phyloP scores from a whole-genome alignment of 1,284 basidiomycete species.

The Ceratobasidium sp. region DNA sequence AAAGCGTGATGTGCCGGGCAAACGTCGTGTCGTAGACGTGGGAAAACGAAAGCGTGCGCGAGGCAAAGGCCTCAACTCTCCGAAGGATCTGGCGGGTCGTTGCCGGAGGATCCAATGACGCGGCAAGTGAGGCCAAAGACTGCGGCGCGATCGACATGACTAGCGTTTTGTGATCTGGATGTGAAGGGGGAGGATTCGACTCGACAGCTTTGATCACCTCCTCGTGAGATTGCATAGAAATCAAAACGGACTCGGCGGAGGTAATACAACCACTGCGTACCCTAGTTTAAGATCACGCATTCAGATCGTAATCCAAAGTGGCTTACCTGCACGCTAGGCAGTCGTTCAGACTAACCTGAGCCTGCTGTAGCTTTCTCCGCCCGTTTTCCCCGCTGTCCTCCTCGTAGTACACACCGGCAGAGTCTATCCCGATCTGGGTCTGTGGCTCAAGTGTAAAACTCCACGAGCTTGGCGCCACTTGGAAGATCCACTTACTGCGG shows the following conservation, averaged over 20 bases:
- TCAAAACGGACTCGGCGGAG: constrained; percentile 95
- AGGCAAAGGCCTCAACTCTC: constrained; percentile 74
- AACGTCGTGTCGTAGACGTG: constrained; percentile 95
- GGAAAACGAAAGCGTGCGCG: constrained; percentile 70
- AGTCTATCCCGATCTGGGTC: constrained; percentile 92
- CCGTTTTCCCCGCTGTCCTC: constrained; percentile 44
- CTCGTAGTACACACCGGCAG: constrained; percentile 82
- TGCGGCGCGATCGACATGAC: constrained; percentile 93
- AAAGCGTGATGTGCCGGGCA: constrained; percentile 85
- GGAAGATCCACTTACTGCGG: constrained; percentile 59
- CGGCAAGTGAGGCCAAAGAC: constrained; percentile 87
- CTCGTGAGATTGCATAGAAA: constrained; percentile 95
- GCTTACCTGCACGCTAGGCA: constrained; percentile 89
- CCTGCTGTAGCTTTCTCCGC: constrained; percentile 78
- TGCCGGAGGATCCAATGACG: constrained; percentile 68
- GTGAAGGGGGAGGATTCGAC: constrained; percentile 61
- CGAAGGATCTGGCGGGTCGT: constrained; percentile 71
- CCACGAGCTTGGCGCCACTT: constrained; percentile 66
- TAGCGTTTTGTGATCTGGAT: constrained; percentile 65
- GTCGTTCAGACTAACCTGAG: constrained; percentile 95
- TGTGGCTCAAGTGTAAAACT: constrained; percentile 52
- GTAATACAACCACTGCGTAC: constrained; percentile 91
- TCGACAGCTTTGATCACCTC: constrained; percentile 86
- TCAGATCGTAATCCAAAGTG: background rate
- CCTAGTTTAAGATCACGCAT: constrained; percentile 9